Percentiles rank a stretch among this genome's conserved stretches.
Evolutionary conservation across 2,329 filamentous ascomycete species (phyloP).

Genomic region (Botrytis hyacinthi): DNA sequence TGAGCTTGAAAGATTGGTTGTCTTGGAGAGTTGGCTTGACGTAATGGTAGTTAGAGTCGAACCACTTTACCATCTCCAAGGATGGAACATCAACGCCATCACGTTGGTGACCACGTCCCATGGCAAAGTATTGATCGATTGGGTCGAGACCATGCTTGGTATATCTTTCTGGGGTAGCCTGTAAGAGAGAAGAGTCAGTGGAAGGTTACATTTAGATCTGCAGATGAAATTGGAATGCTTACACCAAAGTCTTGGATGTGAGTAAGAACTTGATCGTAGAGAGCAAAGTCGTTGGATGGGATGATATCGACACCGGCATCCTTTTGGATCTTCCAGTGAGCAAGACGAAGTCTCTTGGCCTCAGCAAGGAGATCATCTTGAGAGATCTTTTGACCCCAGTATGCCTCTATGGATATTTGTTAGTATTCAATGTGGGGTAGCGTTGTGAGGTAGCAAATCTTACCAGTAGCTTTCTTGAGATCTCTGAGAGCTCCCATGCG

Average conservation of each 20-base stretch:
- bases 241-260: slow-evolving; percentile 98
- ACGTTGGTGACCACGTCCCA: slow-evolving; percentile 98
- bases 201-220: not conserved
- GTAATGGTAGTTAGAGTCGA: slow-evolving; percentile 99
- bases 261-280: slow-evolving; percentile 96
- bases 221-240: slow-evolving; percentile 43
- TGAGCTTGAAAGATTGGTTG: slow-evolving; percentile 93
- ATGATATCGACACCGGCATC: slow-evolving; percentile 96
- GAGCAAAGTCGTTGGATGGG: slow-evolving; percentile 98
- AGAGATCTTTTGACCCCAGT: slow-evolving; percentile 93
- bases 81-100: slow-evolving; percentile 86
- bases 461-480: slow-evolving; percentile 92
- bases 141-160: slow-evolving; percentile 81
- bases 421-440: slow-evolving; percentile 22
- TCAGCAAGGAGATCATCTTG: slow-evolving; percentile 87
- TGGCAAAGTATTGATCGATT: slow-evolving; percentile 98
- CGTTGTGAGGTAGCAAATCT: not conserved
- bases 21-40: slow-evolving; percentile 98
- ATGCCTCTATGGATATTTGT: slow-evolving; percentile 65
- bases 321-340: slow-evolving; percentile 99
- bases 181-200: slow-evolving; percentile 24
- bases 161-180: slow-evolving; percentile 93
- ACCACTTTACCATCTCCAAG: slow-evolving; percentile 99
- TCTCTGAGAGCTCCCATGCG: slow-evolving; percentile 98
- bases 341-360: slow-evolving; percentile 93